A percentile compares a stretch with the other conserved stretches of the same genome.
Conservation (phyloP, 352 stramenopile genomes). For the Peronospora destructor region DNA sequence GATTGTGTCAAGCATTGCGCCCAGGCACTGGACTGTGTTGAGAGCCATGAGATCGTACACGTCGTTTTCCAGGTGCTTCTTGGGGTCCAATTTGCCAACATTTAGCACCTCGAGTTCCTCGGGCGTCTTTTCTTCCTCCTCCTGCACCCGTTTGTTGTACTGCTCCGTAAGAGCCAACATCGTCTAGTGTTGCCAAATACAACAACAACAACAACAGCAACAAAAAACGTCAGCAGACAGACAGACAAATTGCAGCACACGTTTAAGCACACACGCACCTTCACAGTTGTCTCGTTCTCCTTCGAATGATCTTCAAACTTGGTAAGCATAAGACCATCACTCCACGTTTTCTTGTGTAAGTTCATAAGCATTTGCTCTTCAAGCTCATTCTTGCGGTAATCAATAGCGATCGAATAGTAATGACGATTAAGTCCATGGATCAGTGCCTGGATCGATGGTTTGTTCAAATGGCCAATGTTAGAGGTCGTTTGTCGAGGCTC, state of each 20-base stretch:
- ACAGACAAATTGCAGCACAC: not conserved
- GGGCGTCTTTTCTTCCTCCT: constrained; percentile 95
- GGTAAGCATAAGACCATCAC: constrained; percentile 89
- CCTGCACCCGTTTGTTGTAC: constrained; percentile 94
- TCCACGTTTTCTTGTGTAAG: constrained; percentile 97
- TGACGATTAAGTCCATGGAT: constrained; percentile 98
- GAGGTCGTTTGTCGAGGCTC: constrained; percentile 97
- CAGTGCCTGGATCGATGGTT: constrained; percentile 97
- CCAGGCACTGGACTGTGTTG: constrained; percentile 98
- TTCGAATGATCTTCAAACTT: constrained; percentile 94
- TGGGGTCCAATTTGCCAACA: constrained; percentile 96
- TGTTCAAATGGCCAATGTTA: constrained; percentile 98
- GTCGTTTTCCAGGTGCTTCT: constrained; percentile 90
- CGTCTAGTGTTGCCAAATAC: constrained; percentile 21
- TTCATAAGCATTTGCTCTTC: constrained; percentile 99
- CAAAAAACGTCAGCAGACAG: constrained; percentile 5
- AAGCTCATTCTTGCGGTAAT: constrained; percentile 99
- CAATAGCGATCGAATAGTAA: constrained; percentile 97
- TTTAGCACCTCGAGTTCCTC: constrained; percentile 96
- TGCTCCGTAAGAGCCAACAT: constrained; percentile 95
- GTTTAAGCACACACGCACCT: constrained; percentile 33
- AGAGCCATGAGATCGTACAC: constrained; percentile 96
- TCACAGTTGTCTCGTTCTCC: constrained; percentile 89
- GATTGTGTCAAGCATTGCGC: constrained; percentile 98
- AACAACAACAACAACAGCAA: not conserved